Conservation (phyloP, 441 rosid species). For the Corymbia calophylla region DNA sequence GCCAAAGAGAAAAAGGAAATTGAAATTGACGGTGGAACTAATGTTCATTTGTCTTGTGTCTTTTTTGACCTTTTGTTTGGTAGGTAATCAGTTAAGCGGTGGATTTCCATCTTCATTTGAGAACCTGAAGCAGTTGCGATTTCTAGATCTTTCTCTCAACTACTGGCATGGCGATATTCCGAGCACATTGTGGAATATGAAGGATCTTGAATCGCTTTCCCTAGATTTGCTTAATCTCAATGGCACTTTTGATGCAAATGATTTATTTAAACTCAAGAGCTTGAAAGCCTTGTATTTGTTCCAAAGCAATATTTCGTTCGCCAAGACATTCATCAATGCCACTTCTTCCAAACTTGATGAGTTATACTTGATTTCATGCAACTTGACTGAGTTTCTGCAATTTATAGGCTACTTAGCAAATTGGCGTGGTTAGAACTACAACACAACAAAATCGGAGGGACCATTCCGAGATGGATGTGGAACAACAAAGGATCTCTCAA, state of each 20-base stretch:
- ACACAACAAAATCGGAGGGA: too few relatives aligned
- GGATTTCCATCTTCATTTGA: background rate
- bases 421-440: rapidly evolving
- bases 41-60: background rate
- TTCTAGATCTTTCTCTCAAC: rapidly evolving
- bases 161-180: too few relatives aligned
- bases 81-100: background rate
- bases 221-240: too few relatives aligned
- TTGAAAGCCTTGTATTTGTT: rapidly evolving
- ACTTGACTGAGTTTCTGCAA: background rate
- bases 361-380: background rate
- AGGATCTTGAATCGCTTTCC: rapidly evolving
- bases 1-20: background rate
- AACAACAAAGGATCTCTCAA: too few relatives aligned
- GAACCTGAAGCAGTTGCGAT: too few relatives aligned
- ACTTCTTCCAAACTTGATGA: rapidly evolving
- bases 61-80: background rate
- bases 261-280: background rate
- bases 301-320: background rate
- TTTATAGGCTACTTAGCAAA: too few relatives aligned
- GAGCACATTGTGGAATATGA: background rate
- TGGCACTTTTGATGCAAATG: too few relatives aligned
- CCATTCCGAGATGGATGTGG: too few relatives aligned
- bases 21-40: too few relatives aligned
- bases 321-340: background rate